These are phyloP conservation scores for Rhodotorula sp. DNA, from an alignment of 1,284 basidiomycete genomes.

Conservation along the genomic window DNA sequence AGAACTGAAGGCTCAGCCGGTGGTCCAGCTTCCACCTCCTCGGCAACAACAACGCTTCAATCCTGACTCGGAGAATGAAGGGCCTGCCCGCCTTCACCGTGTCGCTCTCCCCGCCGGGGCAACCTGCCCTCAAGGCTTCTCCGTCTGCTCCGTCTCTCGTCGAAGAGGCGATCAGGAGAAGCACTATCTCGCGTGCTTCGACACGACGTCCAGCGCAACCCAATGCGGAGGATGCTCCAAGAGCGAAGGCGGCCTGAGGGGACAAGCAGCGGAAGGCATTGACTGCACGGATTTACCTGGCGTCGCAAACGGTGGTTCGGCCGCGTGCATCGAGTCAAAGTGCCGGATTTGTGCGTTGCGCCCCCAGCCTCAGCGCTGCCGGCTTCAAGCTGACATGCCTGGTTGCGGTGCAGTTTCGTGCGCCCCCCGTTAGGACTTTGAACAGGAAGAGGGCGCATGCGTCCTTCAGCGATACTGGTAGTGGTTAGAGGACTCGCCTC, in stretches of 20 bases:
- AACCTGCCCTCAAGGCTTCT: constrained; percentile 23
- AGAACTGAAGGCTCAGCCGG: neutral
- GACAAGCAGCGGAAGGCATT: neutral
- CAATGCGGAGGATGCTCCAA: constrained; percentile 30
- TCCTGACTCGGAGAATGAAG: neutral
- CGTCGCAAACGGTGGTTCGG: constrained; percentile 4
- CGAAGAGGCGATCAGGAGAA: neutral
- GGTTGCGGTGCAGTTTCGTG: constrained; percentile 16
- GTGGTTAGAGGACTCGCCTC: neutral
- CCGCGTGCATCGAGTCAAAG: constrained; percentile 20
- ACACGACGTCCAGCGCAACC: constrained; percentile 3
- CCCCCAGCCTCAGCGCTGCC: too few species aligned
- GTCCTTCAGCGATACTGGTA: constrained; percentile 24
- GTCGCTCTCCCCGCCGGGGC: constrained; percentile 14
- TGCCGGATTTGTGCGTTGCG: constrained; percentile 18
- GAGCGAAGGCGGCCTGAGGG: constrained; percentile 7
- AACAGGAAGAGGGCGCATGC: constrained; percentile 4
- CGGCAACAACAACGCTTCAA: neutral
- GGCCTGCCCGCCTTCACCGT: neutral
- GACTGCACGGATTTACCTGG: constrained; percentile 28
- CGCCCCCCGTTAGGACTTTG: constrained; percentile 16
- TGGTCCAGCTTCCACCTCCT: neutral
- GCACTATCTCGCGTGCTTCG: constrained; percentile 22
- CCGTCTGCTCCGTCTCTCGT: constrained; percentile 13
- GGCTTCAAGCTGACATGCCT: too few species aligned